These are phyloP conservation scores for Flaveria floridana DNA, from an alignment of 140 eudicot species.

Conservation along the genomic window DNA sequence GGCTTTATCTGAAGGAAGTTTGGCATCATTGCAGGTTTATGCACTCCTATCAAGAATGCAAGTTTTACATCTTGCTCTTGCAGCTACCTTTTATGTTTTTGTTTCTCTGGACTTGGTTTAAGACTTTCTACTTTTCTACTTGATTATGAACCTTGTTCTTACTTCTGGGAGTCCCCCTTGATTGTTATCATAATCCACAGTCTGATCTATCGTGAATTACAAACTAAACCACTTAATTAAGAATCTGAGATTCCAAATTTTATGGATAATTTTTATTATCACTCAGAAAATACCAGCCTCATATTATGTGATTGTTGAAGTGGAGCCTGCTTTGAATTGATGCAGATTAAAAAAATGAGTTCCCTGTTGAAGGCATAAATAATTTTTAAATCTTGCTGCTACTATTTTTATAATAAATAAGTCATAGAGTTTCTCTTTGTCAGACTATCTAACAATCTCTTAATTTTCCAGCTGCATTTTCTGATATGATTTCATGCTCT, in stretches of 20 bases:
- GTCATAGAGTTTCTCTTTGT: neutral
- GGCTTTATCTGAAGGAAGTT: constrained; percentile 88
- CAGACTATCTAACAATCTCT: constrained; percentile 4
- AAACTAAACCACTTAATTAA: constrained; percentile 15
- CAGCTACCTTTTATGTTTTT: constrained; percentile 26
- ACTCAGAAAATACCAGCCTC: constrained; percentile 1
- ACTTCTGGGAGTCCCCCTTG: neutral
- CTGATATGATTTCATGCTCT: neutral
- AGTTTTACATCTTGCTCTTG: constrained; percentile 35
- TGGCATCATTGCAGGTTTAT: constrained; percentile 82
- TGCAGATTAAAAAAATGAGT: constrained; percentile 10
- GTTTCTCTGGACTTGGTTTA: constrained; percentile 11
- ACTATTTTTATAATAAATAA: neutral
- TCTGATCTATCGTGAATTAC: neutral
- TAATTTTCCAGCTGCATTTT: constrained; percentile 16
- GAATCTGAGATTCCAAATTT: constrained; percentile 14
- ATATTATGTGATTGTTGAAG: constrained; percentile 15
- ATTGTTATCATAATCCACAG: neutral
- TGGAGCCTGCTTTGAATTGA: constrained; percentile 18
- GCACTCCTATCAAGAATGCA: constrained; percentile 38
- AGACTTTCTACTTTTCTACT: constrained; percentile 15
- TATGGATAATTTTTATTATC: neutral
- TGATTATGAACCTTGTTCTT: constrained; percentile 7
- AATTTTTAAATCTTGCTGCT: neutral
- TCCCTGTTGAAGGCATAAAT: neutral